phyloP scores from a whole-genome alignment of 805 yeast genomes.

The Metschnikowia lochheadii region DNA sequence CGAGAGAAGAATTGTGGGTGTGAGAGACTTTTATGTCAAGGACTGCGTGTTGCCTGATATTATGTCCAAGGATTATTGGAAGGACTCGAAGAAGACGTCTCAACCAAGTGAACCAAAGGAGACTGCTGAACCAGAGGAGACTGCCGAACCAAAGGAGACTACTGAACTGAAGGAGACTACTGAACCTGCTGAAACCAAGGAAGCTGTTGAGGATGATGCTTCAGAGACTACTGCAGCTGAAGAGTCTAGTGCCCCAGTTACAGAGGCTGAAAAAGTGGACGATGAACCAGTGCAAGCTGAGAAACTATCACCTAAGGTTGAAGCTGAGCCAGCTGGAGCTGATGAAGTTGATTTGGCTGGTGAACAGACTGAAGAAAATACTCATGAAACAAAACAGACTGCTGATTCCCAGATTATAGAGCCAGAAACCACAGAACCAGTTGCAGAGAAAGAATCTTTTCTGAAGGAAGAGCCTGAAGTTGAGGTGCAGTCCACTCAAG shows the following conservation, averaged over 20 bases:
- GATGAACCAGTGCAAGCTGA: neutral
- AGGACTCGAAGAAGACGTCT: neutral
- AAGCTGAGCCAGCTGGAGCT: neutral
- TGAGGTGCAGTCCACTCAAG: neutral
- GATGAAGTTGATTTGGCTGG: neutral
- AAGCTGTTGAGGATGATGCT: neutral
- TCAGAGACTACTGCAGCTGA: neutral
- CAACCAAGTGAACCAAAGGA: neutral
- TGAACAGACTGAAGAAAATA: neutral
- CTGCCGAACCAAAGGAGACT: neutral
- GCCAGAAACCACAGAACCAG: slow-evolving; percentile 2
- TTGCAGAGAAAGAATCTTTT: neutral
- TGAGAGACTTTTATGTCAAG: slow-evolving; percentile 75
- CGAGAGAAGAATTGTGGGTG: slow-evolving; percentile 89
- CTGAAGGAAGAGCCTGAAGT: neutral
- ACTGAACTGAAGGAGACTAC: neutral
- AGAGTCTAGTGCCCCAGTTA: neutral
- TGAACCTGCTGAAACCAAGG: neutral
- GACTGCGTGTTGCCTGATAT: slow-evolving; percentile 44
- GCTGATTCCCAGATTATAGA: neutral
- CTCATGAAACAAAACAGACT: too few species aligned
- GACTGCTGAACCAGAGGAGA: neutral
- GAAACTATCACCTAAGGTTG: neutral
- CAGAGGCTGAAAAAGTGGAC: neutral
- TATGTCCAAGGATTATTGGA: slow-evolving; percentile 41